Evolutionary conservation across 306 rosid genomes (phyloP), one percentile per base, ranked within the genome.

Genomic region (Lotus japonicus): DNA sequence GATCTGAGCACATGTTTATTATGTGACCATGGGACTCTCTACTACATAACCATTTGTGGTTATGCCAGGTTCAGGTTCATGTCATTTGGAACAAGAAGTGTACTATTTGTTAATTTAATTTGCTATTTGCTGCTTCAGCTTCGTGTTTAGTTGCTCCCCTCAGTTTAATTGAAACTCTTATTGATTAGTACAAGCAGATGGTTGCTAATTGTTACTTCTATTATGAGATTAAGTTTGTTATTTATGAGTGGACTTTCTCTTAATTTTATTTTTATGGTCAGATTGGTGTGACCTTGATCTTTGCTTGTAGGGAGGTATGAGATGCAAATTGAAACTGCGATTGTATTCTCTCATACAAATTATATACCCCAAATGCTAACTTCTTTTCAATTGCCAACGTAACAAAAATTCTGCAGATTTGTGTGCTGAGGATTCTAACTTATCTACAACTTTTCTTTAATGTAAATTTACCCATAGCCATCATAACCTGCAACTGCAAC

Each of bases 1-100:
- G 53, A 52, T 68, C 69, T 48, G 69, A 69, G 50, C 61, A 62
- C 57, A 5, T 73, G 66, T 48, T 80, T 60, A 18, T 70, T 44
- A 38, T 71, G 75, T 7, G 39, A n/a, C 64, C 76, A 11, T 35
- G 71, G 13, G 4, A 51, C 45, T 59, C 68, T 78, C 60, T 57
- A 11, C 51, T 61, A 9, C 62, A 54, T 48, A 48, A 39, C 65
- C 26, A 38, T 64, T 16, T 67, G 48, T 31, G 53, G 54, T 77
- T 77, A 17, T 58, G 78, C 62, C 49, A 55, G 39, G 35, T 68
- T 11, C 75, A 26, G 44, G n/a, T n/a, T n/a, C n/a, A n/a, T 58
- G 73, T 62, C 35, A 56, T 67, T 75, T 41, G 63, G 73, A 58
- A 7, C 74, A 51, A 45, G 11, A 13, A 58, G 9, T 55, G 63